These are phyloP conservation scores for Boletus vinaceobasis DNA, from an alignment of 768 basidiomycete genomes.

Conservation along the genomic window DNA sequence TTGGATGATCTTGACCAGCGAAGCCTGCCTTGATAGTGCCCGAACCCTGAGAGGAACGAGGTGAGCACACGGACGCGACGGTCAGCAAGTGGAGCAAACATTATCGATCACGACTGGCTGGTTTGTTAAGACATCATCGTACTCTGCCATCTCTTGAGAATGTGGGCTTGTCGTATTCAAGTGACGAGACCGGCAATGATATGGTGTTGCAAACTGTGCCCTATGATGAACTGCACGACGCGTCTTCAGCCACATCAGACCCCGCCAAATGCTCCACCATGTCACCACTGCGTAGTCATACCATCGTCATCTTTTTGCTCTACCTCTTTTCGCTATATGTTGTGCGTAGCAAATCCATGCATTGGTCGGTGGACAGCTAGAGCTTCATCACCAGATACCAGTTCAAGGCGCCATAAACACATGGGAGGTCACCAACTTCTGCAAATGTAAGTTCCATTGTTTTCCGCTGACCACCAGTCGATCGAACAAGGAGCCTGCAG, in stretches of 20 bases:
- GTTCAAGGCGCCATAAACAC: conserved; percentile 52
- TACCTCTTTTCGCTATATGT: conserved; percentile 15
- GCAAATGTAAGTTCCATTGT: conserved; percentile 62
- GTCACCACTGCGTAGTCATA: conserved; percentile 12
- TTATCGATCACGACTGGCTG: conserved; percentile 99
- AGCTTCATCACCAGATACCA: conserved; percentile 32
- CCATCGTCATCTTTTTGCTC: conserved; percentile 15
- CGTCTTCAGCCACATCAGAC: conserved; percentile 16
- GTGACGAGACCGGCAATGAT: not conserved
- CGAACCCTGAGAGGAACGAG: conserved; percentile 67
- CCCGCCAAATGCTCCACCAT: conserved; percentile 11
- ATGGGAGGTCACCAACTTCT: conserved; percentile 90
- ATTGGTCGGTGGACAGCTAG: conserved; percentile 4
- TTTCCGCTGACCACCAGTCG: not conserved
- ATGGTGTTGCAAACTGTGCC: conserved; percentile 3
- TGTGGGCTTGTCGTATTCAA: conserved; percentile 7
- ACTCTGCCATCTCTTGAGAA: conserved; percentile 64
- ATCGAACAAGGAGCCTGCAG: conserved; percentile 38
- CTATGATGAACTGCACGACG: not conserved
- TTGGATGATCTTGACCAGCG: conserved; percentile 97
- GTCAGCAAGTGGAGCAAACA: conserved; percentile 45
- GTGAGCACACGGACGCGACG: conserved; percentile 25
- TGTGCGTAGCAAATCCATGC: conserved; percentile 24
- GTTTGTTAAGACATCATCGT: conserved; percentile 93
- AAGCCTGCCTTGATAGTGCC: conserved; percentile 99